phyloP scores from a whole-genome alignment of 1,284 basidiomycete species.

The Schizophyllum commune region DNA sequence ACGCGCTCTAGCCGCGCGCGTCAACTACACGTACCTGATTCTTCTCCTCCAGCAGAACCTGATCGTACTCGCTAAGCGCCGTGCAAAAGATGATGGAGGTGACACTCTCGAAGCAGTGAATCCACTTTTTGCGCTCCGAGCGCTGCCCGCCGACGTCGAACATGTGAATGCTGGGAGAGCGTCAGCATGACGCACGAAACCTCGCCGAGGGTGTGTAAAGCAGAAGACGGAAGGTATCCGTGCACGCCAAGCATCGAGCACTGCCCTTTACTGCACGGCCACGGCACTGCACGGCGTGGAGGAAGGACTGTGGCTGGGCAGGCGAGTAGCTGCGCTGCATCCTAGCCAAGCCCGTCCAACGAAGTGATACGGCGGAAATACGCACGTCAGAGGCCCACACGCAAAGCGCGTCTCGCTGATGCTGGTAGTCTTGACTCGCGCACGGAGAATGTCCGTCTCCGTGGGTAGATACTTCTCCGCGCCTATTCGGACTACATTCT shows the following conservation, averaged over 20 bases:
- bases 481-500: slow-evolving; percentile 62
- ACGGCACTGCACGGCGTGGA: too few species aligned
- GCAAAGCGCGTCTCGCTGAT: slow-evolving; percentile 71
- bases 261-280: too few species aligned
- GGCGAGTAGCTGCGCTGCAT: too few species aligned
- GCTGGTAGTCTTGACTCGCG: slow-evolving; percentile 76
- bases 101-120: slow-evolving; percentile 78
- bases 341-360: too few species aligned
- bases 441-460: slow-evolving; percentile 71
- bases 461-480: slow-evolving; percentile 63
- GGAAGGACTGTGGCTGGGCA: too few species aligned
- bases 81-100: slow-evolving; percentile 95
- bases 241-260: slow-evolving; percentile 23
- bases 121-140: slow-evolving; percentile 82
- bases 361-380: background rate
- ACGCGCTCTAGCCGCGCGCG: background rate
- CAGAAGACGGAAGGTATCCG: slow-evolving; percentile 45
- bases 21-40: slow-evolving; percentile 42
- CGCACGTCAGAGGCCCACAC: slow-evolving; percentile 30
- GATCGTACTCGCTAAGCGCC: slow-evolving; percentile 92
- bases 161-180: slow-evolving; percentile 56
- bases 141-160: slow-evolving; percentile 79
- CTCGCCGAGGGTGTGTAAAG: too few species aligned
- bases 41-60: slow-evolving; percentile 68
- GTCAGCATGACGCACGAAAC: too few species aligned